These are phyloP conservation scores for Francoa sonchifolia DNA, from an alignment of 441 rosid species.

Conservation along the genomic window DNA sequence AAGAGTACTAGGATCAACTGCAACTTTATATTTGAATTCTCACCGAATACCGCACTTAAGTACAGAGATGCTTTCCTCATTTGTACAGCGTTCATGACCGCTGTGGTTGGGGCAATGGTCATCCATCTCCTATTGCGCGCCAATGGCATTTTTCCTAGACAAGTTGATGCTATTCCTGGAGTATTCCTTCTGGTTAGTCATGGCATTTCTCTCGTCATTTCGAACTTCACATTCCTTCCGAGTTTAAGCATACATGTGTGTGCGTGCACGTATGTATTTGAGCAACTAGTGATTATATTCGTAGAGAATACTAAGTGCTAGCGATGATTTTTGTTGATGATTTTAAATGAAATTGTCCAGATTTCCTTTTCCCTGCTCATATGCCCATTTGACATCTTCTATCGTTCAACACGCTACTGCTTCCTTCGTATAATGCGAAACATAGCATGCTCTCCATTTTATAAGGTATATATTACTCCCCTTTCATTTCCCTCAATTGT, in stretches of 20 bases:
- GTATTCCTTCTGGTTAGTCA: conserved; percentile 56
- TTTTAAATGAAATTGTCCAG: conserved; percentile 25
- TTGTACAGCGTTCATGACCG: conserved; percentile 81
- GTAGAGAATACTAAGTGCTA: background rate
- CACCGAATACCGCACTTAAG: conserved; percentile 72
- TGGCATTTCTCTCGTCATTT: background rate
- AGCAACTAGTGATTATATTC: background rate
- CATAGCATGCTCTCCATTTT: conserved; percentile 82
- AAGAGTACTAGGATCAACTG: conserved; percentile 71
- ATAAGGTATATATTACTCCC: conserved; percentile 33
- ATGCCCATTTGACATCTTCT: conserved; percentile 70
- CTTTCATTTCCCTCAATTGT: background rate
- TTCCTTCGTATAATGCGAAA: conserved; percentile 64
- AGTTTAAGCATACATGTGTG: background rate
- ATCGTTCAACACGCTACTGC: conserved; percentile 76
- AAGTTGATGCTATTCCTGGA: conserved; percentile 88
- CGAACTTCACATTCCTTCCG: too few relatives aligned
- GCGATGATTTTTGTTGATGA: too few relatives aligned
- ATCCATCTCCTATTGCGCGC: conserved; percentile 72
- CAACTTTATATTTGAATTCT: conserved; percentile 79
- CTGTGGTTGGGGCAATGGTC: conserved; percentile 74
- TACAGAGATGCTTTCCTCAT: conserved; percentile 84
- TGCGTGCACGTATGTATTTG: background rate
- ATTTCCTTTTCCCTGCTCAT: conserved; percentile 50
- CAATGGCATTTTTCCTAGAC: conserved; percentile 37